Base-by-base conservation (phyloP, 139 green algal genomes). In the Coccomyxa sp. region DNA sequence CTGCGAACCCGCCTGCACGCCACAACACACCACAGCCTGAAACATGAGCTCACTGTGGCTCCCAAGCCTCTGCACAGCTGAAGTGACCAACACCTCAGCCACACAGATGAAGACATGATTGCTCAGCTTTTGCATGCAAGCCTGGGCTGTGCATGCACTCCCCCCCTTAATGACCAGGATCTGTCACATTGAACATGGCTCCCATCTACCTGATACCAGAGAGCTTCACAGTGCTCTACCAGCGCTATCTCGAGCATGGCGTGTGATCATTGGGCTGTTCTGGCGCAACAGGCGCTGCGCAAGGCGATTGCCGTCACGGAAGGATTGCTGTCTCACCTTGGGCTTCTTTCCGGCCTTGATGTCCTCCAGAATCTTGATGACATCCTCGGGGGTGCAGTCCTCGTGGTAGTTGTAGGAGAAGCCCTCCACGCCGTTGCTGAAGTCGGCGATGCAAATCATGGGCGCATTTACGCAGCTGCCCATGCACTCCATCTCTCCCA, bases 401-500 rank as follows among this genome's bases (percentile, higher is more conserved):
- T 99, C 94, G 76, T 97, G 97, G 86, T 97, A 98, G 78, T 81
- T 92, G 91, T 98, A 97, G 24, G 79, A 84, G 87, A 97, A 97
- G 73, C 90, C 90, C 68, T 95, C 90, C 12, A 95, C 89, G 12
- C 92, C 92, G 58, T 87, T 87, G 37, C 84, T 90, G 87, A 94
- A 95, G 88, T 99, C 95, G 24, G 95, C 95, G 8, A 99, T 86
- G 8, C 92, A 93, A 44, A 99, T 94, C 96, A 99, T 99, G 73
- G 96, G 96, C 10, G 96, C 96, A 84, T 99, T 99, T 10, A 99
- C 96, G 86, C 96, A 99, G 14, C 88, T 92, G 24, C 96, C 96
- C 96, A 99, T 99, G 92, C 96, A 99, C 90, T 99, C 96, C 96
- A 99, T 99, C 90, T 99, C 96, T 7, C 93, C 90, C 55, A 99